Conservation (phyloP, 2,329 filamentous ascomycete genomes). For the Sporothrix luriei region DNA sequence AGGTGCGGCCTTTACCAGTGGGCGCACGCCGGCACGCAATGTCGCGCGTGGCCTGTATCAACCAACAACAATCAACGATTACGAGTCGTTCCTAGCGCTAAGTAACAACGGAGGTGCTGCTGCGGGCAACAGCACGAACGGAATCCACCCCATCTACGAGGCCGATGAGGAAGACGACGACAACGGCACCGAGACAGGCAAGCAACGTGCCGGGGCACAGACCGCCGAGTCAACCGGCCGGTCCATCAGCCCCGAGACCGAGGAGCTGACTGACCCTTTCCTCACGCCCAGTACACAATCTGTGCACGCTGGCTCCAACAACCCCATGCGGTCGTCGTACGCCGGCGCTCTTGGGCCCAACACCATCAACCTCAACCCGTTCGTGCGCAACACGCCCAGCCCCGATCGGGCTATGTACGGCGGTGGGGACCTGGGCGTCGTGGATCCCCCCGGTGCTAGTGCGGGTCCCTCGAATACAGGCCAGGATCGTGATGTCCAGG, state of each 20-base stretch:
- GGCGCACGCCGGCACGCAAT: constrained; percentile 40
- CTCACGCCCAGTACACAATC: constrained; percentile 30
- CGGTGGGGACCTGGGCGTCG: neutral
- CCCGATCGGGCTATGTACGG: constrained; percentile 42
- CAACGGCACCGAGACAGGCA: constrained; percentile 36
- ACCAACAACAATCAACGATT: constrained; percentile 40
- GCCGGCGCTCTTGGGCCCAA: constrained; percentile 24
- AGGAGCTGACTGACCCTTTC: constrained; percentile 32
- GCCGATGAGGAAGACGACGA: constrained; percentile 57
- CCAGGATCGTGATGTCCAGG: constrained; percentile 58
- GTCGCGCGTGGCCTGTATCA: constrained; percentile 46
- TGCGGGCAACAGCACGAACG: constrained; percentile 41
- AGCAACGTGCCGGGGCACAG: constrained; percentile 24
- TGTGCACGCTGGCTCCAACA: constrained; percentile 22
- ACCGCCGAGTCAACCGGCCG: constrained; percentile 11
- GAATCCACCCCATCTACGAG: constrained; percentile 62
- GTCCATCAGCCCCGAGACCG: constrained; percentile 38
- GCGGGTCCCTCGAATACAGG: constrained; percentile 25
- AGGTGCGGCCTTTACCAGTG: constrained; percentile 25
- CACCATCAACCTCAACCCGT: constrained; percentile 35
- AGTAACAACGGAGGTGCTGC: constrained; percentile 21
- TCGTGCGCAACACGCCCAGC: constrained; percentile 44
- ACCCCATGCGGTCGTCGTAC: constrained; percentile 30
- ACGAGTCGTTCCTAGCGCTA: constrained; percentile 39
- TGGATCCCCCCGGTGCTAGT: constrained; percentile 4